Evolutionary conservation across 345 rosid species (phyloP).

Genomic region (Corchorus capsularis): DNA sequence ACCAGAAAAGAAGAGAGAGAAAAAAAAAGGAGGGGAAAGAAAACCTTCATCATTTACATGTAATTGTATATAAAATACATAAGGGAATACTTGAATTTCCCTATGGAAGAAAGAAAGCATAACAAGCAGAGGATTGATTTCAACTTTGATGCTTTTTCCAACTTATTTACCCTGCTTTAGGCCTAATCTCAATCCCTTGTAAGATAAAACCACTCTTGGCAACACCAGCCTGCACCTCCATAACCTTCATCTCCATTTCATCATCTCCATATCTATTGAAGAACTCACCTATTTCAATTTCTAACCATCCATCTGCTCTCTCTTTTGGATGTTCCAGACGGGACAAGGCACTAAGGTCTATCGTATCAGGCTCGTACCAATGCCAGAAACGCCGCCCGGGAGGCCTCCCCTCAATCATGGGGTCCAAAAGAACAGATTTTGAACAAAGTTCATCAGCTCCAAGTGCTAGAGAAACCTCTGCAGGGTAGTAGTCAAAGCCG

Average conservation of each 20-base stretch:
- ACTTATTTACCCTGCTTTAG: constrained; percentile 12
- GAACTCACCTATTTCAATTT: constrained; percentile 35
- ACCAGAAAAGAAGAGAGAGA: too few species aligned
- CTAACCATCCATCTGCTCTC: constrained; percentile 42
- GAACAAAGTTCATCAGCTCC: neutral
- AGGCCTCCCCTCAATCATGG: neutral
- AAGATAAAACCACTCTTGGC: constrained; percentile 35
- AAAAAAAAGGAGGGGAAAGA: too few species aligned
- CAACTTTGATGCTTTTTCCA: neutral
- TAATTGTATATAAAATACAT: neutral
- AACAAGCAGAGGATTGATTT: neutral
- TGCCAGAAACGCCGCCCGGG: neutral
- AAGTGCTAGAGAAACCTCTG: constrained; percentile 23
- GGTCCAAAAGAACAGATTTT: neutral
- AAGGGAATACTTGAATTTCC: neutral
- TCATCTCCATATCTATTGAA: constrained; percentile 20
- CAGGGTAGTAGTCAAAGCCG: constrained; percentile 22
- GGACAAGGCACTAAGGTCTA: too few species aligned
- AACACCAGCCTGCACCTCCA: neutral
- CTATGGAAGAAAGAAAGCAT: neutral
- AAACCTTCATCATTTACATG: neutral
- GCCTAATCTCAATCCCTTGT: constrained; percentile 48
- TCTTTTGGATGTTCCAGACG: neutral
- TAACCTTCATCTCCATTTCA: constrained; percentile 25
- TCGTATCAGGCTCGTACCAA: neutral